Conservation (phyloP, 1,139 yeast genomes). For the Pichia cactophila region DNA sequence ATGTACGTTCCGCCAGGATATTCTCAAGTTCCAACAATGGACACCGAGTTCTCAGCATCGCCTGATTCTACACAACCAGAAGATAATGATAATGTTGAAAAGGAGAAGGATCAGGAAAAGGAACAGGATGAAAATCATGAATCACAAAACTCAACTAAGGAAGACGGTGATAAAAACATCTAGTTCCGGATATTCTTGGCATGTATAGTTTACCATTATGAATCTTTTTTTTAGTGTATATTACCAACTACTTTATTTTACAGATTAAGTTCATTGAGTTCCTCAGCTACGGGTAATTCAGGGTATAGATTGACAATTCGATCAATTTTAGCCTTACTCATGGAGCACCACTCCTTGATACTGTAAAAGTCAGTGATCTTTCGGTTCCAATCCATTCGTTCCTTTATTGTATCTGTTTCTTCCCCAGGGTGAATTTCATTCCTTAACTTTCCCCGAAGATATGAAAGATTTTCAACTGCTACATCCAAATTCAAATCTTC, state of each 20-base stretch:
- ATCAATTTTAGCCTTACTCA: slow-evolving; percentile 27
- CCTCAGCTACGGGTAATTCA: slow-evolving; percentile 20
- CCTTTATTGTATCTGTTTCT: slow-evolving; percentile 46
- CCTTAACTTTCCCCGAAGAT: slow-evolving; percentile 48
- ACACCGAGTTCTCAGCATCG: neutral
- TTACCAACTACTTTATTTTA: neutral
- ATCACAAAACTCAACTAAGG: neutral
- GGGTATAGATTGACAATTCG: slow-evolving; percentile 27
- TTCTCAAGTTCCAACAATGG: slow-evolving; percentile 17
- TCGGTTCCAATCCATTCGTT: slow-evolving; percentile 70
- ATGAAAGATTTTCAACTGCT: slow-evolving; percentile 61
- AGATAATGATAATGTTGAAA: neutral
- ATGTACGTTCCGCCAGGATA: slow-evolving; percentile 19
- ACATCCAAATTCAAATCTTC: slow-evolving; percentile 40
- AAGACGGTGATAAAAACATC: neutral
- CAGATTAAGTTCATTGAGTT: neutral
- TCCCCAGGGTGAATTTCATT: slow-evolving; percentile 36
- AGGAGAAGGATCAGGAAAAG: neutral
- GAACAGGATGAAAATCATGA: neutral
- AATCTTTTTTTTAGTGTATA: neutral
- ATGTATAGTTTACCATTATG: neutral
- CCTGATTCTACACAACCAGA: neutral
- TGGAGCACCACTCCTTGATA: slow-evolving; percentile 52
- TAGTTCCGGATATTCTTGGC: neutral
- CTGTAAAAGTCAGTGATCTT: slow-evolving; percentile 54